Base-by-base conservation (phyloP, 495 filamentous ascomycete species). In the Hyaloscypha finlandica region DNA sequence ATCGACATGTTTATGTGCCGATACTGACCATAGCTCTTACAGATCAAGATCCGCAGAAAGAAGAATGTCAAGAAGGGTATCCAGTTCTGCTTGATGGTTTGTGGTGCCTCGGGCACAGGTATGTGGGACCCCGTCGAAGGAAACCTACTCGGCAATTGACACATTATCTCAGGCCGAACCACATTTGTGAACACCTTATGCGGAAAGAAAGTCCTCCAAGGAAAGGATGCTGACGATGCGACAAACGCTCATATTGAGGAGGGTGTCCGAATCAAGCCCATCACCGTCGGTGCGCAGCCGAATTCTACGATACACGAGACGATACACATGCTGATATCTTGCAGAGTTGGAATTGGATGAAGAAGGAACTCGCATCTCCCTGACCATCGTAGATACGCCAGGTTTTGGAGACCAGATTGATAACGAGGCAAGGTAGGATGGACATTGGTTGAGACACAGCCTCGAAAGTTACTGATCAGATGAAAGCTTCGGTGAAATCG, bases 41-140 rank as follows among this genome's bases (percentile, higher is more conserved):
- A 93, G 90, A 91, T 94, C 78, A 93, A 96, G 90, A 93, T 97
- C 78, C 94, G 95, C 81, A 89, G 93, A 77, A 99, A 99, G 94
- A 99, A 99, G 88, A 97, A 98, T 86, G 94, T 98, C 81, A 99
- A 99, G 90, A 99, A 98, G 90, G 95, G 95, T 71, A 97, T 99
- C 75, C 96, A 98, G 85, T 99, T 99, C 85, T 98, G 94, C 82
- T 77, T 99, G 89, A 99, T 99, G 95, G 95, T 99, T 72, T 98
- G 96, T 78, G 95, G 95, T 81, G 94, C 95, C 75, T 97, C 94
- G 72, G 95, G 95, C 79, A 98, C 95, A 78, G 94, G 94, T 97
- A 87, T 73, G 87, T 82, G 19, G 55, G 16, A 67, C 64, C 57
- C 3, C 22, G 14, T 66, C 22, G 25, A 19, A 30, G 20, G 3